Evolutionary conservation across 108 stramenopile species (phyloP), one percentile per base, ranked within the genome.

Genomic region (Fistulifera solaris): DNA sequence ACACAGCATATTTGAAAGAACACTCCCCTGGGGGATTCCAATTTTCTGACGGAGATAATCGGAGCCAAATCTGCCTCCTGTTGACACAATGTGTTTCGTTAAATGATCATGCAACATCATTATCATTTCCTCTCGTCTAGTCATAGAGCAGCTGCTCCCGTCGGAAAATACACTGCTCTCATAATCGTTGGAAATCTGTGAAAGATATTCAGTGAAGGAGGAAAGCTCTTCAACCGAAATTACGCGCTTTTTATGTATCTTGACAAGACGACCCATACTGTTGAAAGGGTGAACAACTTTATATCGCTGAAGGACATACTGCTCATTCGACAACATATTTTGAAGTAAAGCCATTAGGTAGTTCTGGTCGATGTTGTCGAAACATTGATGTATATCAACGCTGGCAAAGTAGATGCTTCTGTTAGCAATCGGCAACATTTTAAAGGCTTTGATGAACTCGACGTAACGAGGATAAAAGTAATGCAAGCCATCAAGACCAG

Each of bases 21-120:
- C 75, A 40, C 88, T 90, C 23, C 96, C 96, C 62, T 95, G 85
- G 23, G 91, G 78, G 56, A 93, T 89, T 10, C 91, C 91, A 27
- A 38, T 52, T n/a, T 41, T 67, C 66, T 93, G 91, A 24, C 72
- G 58, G 31, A 89, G 54, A 48, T 63, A 67, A 40, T 63, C 62
- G 25, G 59, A 63, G 5, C 73, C 78, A 35, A 39, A 68, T 13
- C 72, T 68, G 15, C 83, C 85, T 21, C 49, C 63, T 0, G 72
- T 61, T 1, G 79, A 78, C 23, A 93, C 69, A 6, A 87, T 19
- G 55, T 93, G 70, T 14, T 71, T 70, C 54, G 62, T 61, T 14
- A 93, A 68, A 54, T 93, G 91, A 47, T 89, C 85, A 23, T 59
- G 39, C 41, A 89, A 47, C 14, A 78, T 67, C 2, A 68, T 65